Evolutionary conservation across 352 stramenopile species (phyloP).

Genomic region (Globisporangium viniferum): DNA sequence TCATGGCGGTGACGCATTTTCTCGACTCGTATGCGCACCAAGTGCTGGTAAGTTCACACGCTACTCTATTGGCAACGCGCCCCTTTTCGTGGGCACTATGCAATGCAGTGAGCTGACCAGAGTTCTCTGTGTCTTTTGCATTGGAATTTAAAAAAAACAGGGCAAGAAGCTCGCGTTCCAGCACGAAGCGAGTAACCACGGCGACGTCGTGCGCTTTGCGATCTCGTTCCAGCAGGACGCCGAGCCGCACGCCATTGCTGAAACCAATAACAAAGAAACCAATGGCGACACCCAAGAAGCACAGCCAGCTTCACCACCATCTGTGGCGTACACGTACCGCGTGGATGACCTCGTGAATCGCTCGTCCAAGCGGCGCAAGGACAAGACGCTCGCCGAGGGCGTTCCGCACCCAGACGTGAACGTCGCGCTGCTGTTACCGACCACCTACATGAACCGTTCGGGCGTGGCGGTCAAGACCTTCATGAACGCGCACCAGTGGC

Average conservation of each 20-base stretch:
- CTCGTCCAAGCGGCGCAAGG: constrained; percentile 71
- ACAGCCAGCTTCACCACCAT: too few species aligned
- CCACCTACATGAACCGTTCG: constrained; percentile 87
- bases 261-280: background rate
- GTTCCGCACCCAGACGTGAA: constrained; percentile 74
- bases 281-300: background rate
- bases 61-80: background rate
- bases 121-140: background rate
- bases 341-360: constrained; percentile 75
- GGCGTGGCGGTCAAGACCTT: constrained; percentile 72
- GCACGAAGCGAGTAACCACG: constrained; percentile 59
- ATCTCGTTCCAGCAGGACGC: constrained; percentile 62
- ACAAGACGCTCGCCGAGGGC: constrained; percentile 68
- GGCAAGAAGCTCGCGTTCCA: constrained; percentile 42
- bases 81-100: background rate
- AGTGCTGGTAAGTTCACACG: constrained; percentile 39
- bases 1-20: constrained; percentile 60
- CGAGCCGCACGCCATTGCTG: constrained; percentile 14
- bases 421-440: constrained; percentile 68
- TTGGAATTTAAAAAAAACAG: constrained; percentile 19
- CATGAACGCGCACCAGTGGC: constrained; percentile 78
- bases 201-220: constrained; percentile 58
- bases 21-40: constrained; percentile 56
- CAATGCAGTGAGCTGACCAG: background rate
- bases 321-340: constrained; percentile 28